Percentiles rank a stretch among this genome's conserved stretches.
Conservation (phyloP, 2,329 filamentous ascomycete genomes). For the Emmonsia crescens region DNA sequence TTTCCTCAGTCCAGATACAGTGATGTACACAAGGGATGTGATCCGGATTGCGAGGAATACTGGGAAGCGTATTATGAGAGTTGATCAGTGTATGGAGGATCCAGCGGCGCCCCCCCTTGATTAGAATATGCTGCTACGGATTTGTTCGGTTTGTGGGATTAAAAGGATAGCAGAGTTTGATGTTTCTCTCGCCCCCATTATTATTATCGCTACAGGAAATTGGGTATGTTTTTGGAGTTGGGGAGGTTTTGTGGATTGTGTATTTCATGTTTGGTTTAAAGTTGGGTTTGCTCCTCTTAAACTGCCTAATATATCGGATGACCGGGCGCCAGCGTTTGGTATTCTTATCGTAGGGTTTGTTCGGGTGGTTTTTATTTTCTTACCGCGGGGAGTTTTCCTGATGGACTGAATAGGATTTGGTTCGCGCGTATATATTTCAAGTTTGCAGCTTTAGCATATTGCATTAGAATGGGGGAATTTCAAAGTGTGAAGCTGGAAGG, state of each 20-base stretch:
- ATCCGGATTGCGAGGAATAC: conserved; percentile 53
- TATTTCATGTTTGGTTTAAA: neutral
- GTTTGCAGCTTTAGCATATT: neutral
- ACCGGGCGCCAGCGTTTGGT: neutral
- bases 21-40: conserved; percentile 53
- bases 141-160: neutral
- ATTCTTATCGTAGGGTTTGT: neutral
- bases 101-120: conserved; percentile 41
- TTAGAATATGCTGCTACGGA: neutral
- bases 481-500: neutral
- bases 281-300: neutral
- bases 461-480: neutral
- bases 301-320: neutral
- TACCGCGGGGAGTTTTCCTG: neutral
- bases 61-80: conserved; percentile 54
- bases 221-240: too few species aligned
- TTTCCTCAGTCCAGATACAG: conserved; percentile 55
- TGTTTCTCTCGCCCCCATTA: neutral
- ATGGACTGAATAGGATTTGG: neutral
- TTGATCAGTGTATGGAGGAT: conserved; percentile 57
- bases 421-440: neutral
- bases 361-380: neutral
- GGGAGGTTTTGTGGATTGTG: neutral
- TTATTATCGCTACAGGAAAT: neutral
- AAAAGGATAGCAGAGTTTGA: neutral